Evolutionary conservation across 805 yeast species (phyloP), one percentile per base, ranked within the genome.

Genomic region (Lipomyces sp.): DNA sequence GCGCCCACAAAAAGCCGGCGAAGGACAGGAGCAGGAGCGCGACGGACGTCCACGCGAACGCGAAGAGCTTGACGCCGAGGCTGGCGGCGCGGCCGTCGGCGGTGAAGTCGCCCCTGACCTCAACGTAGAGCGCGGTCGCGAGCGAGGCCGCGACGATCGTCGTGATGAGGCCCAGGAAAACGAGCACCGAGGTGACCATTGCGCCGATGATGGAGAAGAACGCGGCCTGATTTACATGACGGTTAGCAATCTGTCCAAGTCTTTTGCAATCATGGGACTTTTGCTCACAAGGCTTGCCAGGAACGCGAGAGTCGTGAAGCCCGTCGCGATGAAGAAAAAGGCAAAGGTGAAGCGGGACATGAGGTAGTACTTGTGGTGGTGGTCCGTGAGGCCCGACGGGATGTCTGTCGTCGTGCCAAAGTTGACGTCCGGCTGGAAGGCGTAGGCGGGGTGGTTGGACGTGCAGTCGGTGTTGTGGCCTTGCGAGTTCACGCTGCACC

Each of bases 381-480:
- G 65, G 29, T 67, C 59, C 45, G 70, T 60, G 60, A 88, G 82
- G 23, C 70, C 69, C 2, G 63, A 32, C 23, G 95, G 95, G 44
- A 83, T 75, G 43, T 74, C 75, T 5, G 56, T 52, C 36, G 71
- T 63, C 45, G 82, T 73, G 41, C 74, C 76, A 61, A 88, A 88
- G 71, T 87, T 86, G 61, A 79, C 80, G 41, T 68, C 77, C 26
- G 96, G 96, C 23, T 95, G 85, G 65, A 89, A 80, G 38, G 96
- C 88, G 69, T 75, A 82, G n/a, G 86, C 97, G 18, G 96, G 84
- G 40, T 68, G 65, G 63, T 76, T 76, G 19, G 67, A 51, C 39
- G 80, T 67, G 70, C 88, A 88, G 58, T 74, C 64, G 26, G 60
- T 39, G 67, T 80, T 74, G 38, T 64, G 56, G 48, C 78, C 77